Evolutionary conservation across 768 basidiomycete species (phyloP).

Genomic region (Cyclocybe aegerita): DNA sequence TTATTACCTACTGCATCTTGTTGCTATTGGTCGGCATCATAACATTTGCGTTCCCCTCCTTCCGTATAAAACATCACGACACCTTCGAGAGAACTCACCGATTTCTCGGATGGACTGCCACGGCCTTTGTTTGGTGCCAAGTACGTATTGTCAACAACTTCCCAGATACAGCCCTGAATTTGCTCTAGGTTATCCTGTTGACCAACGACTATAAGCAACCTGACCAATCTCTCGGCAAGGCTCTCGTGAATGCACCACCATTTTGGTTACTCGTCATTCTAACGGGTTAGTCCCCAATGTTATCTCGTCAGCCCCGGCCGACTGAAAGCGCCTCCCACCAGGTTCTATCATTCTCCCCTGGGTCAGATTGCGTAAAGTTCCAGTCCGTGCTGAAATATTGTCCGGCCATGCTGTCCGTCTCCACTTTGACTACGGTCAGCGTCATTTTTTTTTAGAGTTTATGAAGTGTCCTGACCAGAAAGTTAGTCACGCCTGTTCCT

Average conservation of each 20-base stretch:
- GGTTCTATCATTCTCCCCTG: slow-evolving; percentile 60
- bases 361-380: slow-evolving; percentile 55
- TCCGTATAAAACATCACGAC: slow-evolving; percentile 48
- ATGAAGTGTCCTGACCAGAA: background rate
- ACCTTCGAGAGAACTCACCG: slow-evolving; percentile 56
- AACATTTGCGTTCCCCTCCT: slow-evolving; percentile 47
- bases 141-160: slow-evolving; percentile 19
- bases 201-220: slow-evolving; percentile 49
- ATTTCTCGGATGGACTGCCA: slow-evolving; percentile 55
- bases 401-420: slow-evolving; percentile 58
- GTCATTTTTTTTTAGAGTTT: background rate
- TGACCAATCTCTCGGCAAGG: slow-evolving; percentile 37
- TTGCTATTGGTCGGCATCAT: slow-evolving; percentile 47
- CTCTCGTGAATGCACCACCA: slow-evolving; percentile 41
- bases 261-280: slow-evolving; percentile 60
- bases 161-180: background rate
- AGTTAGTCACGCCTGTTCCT: slow-evolving; percentile 40
- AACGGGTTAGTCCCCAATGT: slow-evolving; percentile 30
- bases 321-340: slow-evolving; percentile 8
- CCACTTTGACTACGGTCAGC: slow-evolving; percentile 57
- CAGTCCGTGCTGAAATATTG: slow-evolving; percentile 50
- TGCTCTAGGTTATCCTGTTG: slow-evolving; percentile 43
- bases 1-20: slow-evolving; percentile 51
- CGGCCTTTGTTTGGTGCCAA: slow-evolving; percentile 55
- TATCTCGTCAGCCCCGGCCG: background rate